These are phyloP conservation scores for Eleusine coracana DNA, from an alignment of 176 grass and related monocot genomes.

Conservation along the genomic window DNA sequence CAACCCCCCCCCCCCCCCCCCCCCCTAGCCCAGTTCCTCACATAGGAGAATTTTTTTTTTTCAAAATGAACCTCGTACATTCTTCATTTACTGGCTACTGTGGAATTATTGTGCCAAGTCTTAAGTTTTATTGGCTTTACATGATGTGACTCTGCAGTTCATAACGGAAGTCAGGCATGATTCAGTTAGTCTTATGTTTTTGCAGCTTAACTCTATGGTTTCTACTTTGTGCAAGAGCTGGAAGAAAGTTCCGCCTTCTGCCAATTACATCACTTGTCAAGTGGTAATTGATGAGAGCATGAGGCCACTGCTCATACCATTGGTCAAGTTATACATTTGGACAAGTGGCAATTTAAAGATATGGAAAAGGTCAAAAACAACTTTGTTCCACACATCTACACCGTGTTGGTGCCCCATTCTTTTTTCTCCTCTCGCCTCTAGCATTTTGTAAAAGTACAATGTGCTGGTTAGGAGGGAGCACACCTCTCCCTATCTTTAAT, in stretches of 20 bases:
- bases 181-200: neutral
- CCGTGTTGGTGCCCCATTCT: neutral
- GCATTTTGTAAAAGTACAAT: slow-evolving; percentile 5
- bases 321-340: neutral
- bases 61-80: neutral
- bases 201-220: neutral
- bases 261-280: neutral
- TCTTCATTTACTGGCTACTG: neutral
- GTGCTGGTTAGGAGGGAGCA: slow-evolving; percentile 45
- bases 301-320: neutral
- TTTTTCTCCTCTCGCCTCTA: neutral
- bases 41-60: neutral
- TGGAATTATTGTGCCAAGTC: neutral
- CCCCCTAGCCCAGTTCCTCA: no score
- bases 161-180: neutral
- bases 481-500: slow-evolving; percentile 4
- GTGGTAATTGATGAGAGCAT: neutral
- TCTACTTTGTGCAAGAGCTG: neutral
- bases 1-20: no score
- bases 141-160: slow-evolving; percentile 7
- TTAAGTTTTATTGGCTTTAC: neutral
- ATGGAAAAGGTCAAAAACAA: neutral
- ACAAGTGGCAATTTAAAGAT: neutral
- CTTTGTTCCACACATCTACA: slow-evolving; percentile 23
- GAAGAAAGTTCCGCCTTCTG: slow-evolving; percentile 10